A percentile compares a stretch with the other conserved stretches of the same genome.
Conservation (phyloP, 768 basidiomycete genomes). For the Ephemerocybe angulata region DNA sequence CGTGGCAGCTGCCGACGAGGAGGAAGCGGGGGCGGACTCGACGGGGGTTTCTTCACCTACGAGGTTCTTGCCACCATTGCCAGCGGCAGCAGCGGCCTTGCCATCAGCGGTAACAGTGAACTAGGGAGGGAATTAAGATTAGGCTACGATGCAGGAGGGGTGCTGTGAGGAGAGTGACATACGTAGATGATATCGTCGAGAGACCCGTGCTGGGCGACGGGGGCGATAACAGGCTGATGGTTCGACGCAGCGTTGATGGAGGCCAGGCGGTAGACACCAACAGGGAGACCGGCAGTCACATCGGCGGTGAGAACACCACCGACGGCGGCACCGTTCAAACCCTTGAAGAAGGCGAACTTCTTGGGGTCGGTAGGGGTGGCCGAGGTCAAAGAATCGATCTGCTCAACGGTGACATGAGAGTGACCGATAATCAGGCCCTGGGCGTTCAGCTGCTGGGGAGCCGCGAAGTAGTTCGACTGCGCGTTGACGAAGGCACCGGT, state of each 20-base stretch:
- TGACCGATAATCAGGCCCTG: conserved; percentile 47
- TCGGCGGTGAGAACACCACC: conserved; percentile 49
- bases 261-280: conserved; percentile 51
- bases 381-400: conserved; percentile 37
- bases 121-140: conserved; percentile 8
- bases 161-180: conserved; percentile 14
- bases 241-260: conserved; percentile 50
- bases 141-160: not conserved
- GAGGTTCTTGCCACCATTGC: conserved; percentile 12
- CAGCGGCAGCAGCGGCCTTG: conserved; percentile 8
- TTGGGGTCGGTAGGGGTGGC: conserved; percentile 45
- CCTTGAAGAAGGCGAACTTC: conserved; percentile 66
- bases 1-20: conserved; percentile 1
- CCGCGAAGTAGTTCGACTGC: conserved; percentile 43
- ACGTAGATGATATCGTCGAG: conserved; percentile 48
- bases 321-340: conserved; percentile 42
- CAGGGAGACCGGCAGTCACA: conserved; percentile 50
- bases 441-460: conserved; percentile 46
- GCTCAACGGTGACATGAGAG: conserved; percentile 54
- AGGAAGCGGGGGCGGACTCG: conserved; percentile 9
- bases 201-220: conserved; percentile 48
- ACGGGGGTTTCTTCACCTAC: not conserved
- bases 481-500: conserved; percentile 53
- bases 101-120: conserved; percentile 15
- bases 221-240: conserved; percentile 46